Percentiles rank a stretch among this genome's conserved stretches.
Conservation (phyloP, 2,329 filamentous ascomycete species). For the Fusarium tricinctum region DNA sequence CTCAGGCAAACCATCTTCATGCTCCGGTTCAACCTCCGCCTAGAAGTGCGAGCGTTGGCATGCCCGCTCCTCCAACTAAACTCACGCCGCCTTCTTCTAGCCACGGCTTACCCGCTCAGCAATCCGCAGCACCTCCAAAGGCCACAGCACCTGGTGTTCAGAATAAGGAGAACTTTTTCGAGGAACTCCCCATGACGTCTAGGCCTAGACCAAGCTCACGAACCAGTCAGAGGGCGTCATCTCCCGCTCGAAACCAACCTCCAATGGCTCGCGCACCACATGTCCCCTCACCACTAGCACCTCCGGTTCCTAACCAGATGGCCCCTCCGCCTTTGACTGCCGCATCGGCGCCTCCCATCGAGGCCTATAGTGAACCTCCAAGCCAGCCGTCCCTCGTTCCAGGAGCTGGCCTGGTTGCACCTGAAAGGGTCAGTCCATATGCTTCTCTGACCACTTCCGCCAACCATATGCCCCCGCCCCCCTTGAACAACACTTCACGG, state of each 20-base stretch:
- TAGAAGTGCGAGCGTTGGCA: conserved; percentile 72
- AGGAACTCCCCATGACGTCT: conserved; percentile 77
- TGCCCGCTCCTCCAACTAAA: conserved; percentile 49
- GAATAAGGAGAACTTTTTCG: conserved; percentile 76
- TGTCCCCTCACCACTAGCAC: conserved; percentile 48
- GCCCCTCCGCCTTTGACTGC: conserved; percentile 36
- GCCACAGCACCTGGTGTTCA: conserved; percentile 54
- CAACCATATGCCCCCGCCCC: conserved; percentile 51
- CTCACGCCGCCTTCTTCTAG: conserved; percentile 55
- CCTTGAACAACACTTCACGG: conserved; percentile 58
- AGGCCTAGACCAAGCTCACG: conserved; percentile 73
- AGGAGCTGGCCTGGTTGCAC: conserved; percentile 63
- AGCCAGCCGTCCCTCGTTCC: conserved; percentile 28
- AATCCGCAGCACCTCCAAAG: conserved; percentile 53
- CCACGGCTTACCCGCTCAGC: conserved; percentile 51
- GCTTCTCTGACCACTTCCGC: conserved; percentile 59
- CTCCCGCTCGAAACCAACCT: conserved; percentile 57
- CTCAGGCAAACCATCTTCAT: conserved; percentile 58
- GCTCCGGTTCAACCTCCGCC: conserved; percentile 60
- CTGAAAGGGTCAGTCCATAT: conserved; percentile 68
- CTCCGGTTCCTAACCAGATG: conserved; percentile 41
- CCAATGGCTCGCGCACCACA: conserved; percentile 45
- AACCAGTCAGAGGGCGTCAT: conserved; percentile 61
- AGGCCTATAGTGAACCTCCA: conserved; percentile 23
- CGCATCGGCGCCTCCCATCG: conserved; percentile 22